Base-by-base conservation (phyloP, 169 alveolate genomes). In the Plasmodium falciparum region DNA sequence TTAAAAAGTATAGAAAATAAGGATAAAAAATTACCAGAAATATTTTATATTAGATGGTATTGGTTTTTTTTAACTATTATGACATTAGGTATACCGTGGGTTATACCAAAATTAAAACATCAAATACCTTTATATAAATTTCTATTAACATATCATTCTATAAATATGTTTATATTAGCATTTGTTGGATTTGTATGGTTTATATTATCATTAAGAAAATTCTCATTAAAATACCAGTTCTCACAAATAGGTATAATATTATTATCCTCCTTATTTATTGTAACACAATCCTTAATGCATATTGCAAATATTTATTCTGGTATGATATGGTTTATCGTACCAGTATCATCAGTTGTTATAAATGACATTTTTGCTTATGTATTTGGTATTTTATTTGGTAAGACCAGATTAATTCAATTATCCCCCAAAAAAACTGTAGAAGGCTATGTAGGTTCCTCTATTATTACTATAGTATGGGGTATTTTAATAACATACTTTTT, bases 401-500 rank as follows among this genome's bases (percentile, higher is more conserved):
- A 93, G 89, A 97, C 99, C 11, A 91, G 95, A 39, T 83, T 99
- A 49, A 98, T 98, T 52, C 93, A 96, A 29, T 94, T 99, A 50
- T 97, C 99, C 17, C 99, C 99, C 6, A 98, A 98, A 75, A 99
- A 99, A 96, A 99, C 99, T 13, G 98, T 98, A 93, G 99, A 99
- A 94, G 99, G 99, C 1, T 98, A 96, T 90, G 93, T 97, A 33
- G 99, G 99, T 43, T 98, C 98, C 2, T 94, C 96, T 62, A 74
- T 97, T 69, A 92, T 95, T 9, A 97, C 99, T 3, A 90, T 96
- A 47, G 33, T 97, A 15, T 83, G 94, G 88, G 90, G 95, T 2
- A 93, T 93, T 47, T 15, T 86, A n/a, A 71, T 62, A 13, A 74
- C 95, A 8, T 78, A 92, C 33, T 61, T 95, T 26, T 89, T 98